These are phyloP conservation scores for Eragrostis nindensis DNA, from an alignment of 176 grass and related monocot species.

Conservation along the genomic window DNA sequence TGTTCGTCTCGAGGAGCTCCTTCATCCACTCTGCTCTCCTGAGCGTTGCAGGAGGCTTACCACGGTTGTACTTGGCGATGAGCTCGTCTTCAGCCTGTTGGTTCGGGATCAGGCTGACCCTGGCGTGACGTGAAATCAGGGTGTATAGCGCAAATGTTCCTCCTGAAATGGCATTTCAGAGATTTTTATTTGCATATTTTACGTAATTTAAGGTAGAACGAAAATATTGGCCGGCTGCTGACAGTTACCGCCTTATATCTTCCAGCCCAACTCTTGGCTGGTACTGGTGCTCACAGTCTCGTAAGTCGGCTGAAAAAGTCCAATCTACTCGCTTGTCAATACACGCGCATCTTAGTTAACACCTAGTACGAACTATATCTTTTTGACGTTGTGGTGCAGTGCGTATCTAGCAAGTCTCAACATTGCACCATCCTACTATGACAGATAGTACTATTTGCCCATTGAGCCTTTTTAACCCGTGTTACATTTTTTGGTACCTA, in stretches of 20 bases:
- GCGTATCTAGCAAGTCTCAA: too few relatives aligned
- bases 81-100: conserved; percentile 51
- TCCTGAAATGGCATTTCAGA: conserved; percentile 10
- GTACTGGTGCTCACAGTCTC: neutral
- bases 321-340: neutral
- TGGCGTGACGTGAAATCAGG: conserved; percentile 53
- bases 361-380: neutral
- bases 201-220: neutral
- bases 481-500: too few relatives aligned
- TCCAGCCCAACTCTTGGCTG: neutral
- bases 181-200: neutral
- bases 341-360: neutral
- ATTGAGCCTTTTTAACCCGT: too few relatives aligned
- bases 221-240: neutral
- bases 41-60: conserved; percentile 26
- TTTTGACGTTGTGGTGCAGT: neutral
- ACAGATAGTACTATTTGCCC: too few relatives aligned
- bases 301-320: neutral
- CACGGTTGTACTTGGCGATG: conserved; percentile 37
- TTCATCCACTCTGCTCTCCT: conserved; percentile 41
- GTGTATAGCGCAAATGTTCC: conserved; percentile 66
- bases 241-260: neutral
- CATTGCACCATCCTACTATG: too few relatives aligned
- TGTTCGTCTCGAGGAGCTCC: conserved; percentile 44
- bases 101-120: conserved; percentile 50